Evolutionary conservation across 106 monocot genomes (phyloP).

Genomic region (Gastrodia elata): DNA sequence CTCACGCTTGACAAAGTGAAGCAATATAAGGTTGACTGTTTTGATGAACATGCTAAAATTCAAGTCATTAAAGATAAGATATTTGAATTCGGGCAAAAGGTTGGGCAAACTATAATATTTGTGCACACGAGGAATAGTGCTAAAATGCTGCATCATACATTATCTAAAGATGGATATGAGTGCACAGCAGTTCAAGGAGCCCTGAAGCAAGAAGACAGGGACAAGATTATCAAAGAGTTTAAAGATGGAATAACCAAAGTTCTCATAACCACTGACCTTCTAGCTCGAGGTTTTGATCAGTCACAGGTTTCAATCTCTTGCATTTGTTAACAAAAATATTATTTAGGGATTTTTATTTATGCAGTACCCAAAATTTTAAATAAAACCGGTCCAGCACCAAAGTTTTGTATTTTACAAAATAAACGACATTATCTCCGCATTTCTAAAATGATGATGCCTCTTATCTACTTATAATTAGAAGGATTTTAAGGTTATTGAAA

Average conservation of each 20-base stretch:
- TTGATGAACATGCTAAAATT: slow-evolving; percentile 77
- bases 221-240: slow-evolving; percentile 81
- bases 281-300: slow-evolving; percentile 94
- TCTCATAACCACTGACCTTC: slow-evolving; percentile 84
- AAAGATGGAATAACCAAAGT: slow-evolving; percentile 83
- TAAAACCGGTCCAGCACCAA: too few species aligned
- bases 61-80: slow-evolving; percentile 79
- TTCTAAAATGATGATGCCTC: too few species aligned
- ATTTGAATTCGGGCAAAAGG: slow-evolving; percentile 78
- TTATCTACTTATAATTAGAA: too few species aligned
- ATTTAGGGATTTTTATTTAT: too few species aligned
- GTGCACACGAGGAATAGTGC: slow-evolving; percentile 80
- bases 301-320: slow-evolving; percentile 44
- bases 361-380: too few species aligned
- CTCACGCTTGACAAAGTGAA: slow-evolving; percentile 71
- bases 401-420: too few species aligned
- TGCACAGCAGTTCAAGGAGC: slow-evolving; percentile 94
- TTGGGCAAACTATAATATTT: slow-evolving; percentile 95
- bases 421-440: too few species aligned
- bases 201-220: slow-evolving; percentile 60
- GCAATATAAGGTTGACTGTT: slow-evolving; percentile 82
- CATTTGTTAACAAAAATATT: neutral
- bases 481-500: too few species aligned
- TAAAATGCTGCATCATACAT: slow-evolving; percentile 41
- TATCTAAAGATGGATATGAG: slow-evolving; percentile 67